These are phyloP conservation scores for Mucor ambiguus DNA, from an alignment of 371 early-diverging fungal species.

Conservation along the genomic window DNA sequence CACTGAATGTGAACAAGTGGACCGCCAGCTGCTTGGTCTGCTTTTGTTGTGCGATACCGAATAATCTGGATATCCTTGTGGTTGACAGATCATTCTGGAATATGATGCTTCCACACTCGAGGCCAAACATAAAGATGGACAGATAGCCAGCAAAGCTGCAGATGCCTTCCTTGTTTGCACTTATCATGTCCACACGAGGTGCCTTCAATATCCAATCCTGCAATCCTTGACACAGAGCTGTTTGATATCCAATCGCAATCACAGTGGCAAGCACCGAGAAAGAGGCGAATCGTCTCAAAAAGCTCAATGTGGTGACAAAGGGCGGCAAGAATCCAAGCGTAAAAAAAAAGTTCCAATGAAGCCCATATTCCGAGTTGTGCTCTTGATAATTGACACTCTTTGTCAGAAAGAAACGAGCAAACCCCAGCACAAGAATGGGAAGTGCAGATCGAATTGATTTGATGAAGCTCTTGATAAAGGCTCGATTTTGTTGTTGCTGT, in stretches of 20 bases:
- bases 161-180: slow-evolving; percentile 92
- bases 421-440: slow-evolving; percentile 78
- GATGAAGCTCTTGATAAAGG: slow-evolving; percentile 26
- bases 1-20: slow-evolving; percentile 21
- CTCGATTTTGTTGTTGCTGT: background rate
- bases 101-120: slow-evolving; percentile 58
- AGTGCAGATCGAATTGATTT: slow-evolving; percentile 46
- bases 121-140: slow-evolving; percentile 75
- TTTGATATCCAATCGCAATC: slow-evolving; percentile 67
- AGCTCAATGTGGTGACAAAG: slow-evolving; percentile 62
- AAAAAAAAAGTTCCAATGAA: slow-evolving; percentile 99
- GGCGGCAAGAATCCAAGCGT: slow-evolving; percentile 89
- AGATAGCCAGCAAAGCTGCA: slow-evolving; percentile 84
- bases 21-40: slow-evolving; percentile 5
- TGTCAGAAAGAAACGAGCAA: slow-evolving; percentile 68
- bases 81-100: slow-evolving; percentile 22
- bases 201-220: slow-evolving; percentile 80
- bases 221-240: slow-evolving; percentile 55
- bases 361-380: slow-evolving; percentile 94
- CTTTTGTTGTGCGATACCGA: background rate
- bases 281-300: slow-evolving; percentile 32
- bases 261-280: slow-evolving; percentile 52
- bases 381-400: slow-evolving; percentile 90
- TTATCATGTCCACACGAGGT: slow-evolving; percentile 75
- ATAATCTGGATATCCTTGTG: slow-evolving; percentile 3